Conservation (phyloP, 2,329 filamentous ascomycete genomes). For the Fusarium udum region DNA sequence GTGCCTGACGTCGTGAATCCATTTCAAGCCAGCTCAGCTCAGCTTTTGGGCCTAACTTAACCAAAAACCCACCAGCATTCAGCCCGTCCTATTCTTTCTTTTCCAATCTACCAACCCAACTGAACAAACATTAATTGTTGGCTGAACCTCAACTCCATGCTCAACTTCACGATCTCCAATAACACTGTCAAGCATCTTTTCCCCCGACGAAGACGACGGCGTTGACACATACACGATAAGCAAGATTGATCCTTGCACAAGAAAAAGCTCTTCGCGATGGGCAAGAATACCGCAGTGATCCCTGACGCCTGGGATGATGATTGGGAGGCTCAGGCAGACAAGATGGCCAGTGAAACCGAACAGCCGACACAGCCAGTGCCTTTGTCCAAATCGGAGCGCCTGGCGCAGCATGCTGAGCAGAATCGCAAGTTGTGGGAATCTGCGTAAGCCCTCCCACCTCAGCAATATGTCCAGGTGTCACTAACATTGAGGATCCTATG, state of each 20-base stretch:
- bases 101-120: not conserved
- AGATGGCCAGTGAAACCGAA: conserved; percentile 49
- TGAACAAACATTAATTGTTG: conserved; percentile 3
- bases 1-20: conserved; percentile 29
- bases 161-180: conserved; percentile 25
- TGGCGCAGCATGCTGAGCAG: conserved; percentile 81
- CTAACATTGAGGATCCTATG: conserved; percentile 4
- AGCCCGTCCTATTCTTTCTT: conserved; percentile 21
- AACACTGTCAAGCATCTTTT: conserved; percentile 21
- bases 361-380: conserved; percentile 50
- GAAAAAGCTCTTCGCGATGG: conserved; percentile 50
- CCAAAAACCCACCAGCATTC: conserved; percentile 29
- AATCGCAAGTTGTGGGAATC: conserved; percentile 91
- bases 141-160: conserved; percentile 27
- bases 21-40: conserved; percentile 23
- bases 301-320: conserved; percentile 91
- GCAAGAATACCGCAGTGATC: conserved; percentile 56
- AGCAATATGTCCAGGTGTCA: not conserved
- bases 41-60: conserved; percentile 15
- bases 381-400: conserved; percentile 78
- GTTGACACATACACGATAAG: conserved; percentile 7
- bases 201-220: conserved; percentile 31
- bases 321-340: conserved; percentile 84
- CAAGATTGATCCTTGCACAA: not conserved
- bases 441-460: conserved; percentile 66